These are phyloP conservation scores for Alternaria brassicicola DNA, from an alignment of 2,329 filamentous ascomycete genomes.

Conservation along the genomic window DNA sequence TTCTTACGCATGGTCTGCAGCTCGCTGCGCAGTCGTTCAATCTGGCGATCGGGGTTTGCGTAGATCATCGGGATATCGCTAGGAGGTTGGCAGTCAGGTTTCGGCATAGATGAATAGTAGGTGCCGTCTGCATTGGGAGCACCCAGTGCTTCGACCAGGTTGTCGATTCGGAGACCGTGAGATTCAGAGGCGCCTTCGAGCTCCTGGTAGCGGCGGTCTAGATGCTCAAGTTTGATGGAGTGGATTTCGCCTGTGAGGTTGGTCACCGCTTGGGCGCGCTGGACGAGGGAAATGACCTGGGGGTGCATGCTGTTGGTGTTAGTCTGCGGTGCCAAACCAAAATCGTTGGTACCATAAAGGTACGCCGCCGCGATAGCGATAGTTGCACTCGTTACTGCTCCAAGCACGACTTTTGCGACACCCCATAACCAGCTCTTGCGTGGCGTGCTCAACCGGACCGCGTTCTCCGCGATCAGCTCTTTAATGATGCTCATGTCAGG, in stretches of 20 bases:
- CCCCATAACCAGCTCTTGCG: slow-evolving; percentile 2
- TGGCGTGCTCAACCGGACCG: neutral
- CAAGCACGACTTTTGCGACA: neutral
- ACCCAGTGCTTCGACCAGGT: slow-evolving; percentile 32
- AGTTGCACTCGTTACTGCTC: neutral
- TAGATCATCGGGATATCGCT: neutral
- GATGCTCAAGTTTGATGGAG: slow-evolving; percentile 12
- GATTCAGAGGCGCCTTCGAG: slow-evolving; percentile 11
- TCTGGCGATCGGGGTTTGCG: neutral
- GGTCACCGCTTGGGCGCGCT: slow-evolving; percentile 13
- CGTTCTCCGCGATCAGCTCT: slow-evolving; percentile 1
- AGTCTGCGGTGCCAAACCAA: neutral
- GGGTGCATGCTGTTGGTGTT: neutral
- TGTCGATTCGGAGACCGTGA: slow-evolving; percentile 26
- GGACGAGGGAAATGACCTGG: slow-evolving; percentile 14
- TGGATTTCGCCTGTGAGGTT: slow-evolving; percentile 17
- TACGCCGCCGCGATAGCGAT: neutral
- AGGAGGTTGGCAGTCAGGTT: neutral
- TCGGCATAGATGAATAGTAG: slow-evolving; percentile 14
- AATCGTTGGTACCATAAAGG: neutral
- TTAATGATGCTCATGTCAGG: neutral
- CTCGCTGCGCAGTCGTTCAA: slow-evolving; percentile 18
- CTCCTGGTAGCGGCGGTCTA: slow-evolving; percentile 10
- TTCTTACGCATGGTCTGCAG: slow-evolving; percentile 22
- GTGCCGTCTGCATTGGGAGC: slow-evolving; percentile 28